These are phyloP conservation scores for Parietaria judaica DNA, from an alignment of 306 rosid genomes.

Conservation along the genomic window DNA sequence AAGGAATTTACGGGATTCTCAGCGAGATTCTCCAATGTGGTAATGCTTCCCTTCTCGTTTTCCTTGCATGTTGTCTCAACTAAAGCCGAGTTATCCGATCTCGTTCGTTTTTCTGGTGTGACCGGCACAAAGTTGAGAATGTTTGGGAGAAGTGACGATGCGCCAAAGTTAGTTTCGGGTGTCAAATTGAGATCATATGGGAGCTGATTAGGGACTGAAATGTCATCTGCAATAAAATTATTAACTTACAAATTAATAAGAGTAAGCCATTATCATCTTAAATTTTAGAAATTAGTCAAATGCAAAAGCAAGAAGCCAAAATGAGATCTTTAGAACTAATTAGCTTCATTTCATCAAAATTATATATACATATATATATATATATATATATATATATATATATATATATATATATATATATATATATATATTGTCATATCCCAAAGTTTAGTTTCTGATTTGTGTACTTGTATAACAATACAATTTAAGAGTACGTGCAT, in stretches of 20 bases:
- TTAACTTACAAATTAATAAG: constrained; percentile 4
- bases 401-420: too few relatives aligned
- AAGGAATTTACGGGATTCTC: constrained; percentile 28
- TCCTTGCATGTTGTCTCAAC: constrained; percentile 21
- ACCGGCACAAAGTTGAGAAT: constrained; percentile 34
- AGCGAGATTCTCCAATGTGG: constrained; percentile 17
- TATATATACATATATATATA: too few relatives aligned
- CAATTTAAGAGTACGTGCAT: too few relatives aligned
- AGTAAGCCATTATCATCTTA: neutral
- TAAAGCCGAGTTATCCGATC: constrained; percentile 20
- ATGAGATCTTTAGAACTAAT: too few relatives aligned
- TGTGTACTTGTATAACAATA: too few relatives aligned
- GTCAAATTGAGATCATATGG: constrained; percentile 21
- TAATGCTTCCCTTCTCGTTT: constrained; percentile 18
- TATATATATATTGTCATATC: too few relatives aligned
- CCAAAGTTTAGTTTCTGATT: too few relatives aligned
- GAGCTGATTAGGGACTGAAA: constrained; percentile 4
- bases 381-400: too few relatives aligned
- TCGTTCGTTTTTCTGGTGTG: constrained; percentile 32
- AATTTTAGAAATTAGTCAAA: too few relatives aligned
- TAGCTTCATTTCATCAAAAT: too few relatives aligned
- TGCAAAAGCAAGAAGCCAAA: too few relatives aligned
- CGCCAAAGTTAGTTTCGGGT: constrained; percentile 24
- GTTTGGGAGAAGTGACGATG: constrained; percentile 18
- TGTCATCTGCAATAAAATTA: constrained; percentile 18